Evolutionary conservation across 257 asterid genomes (phyloP), one percentile per base, ranked within the genome.

Genomic region (Solanum chiquidenum): DNA sequence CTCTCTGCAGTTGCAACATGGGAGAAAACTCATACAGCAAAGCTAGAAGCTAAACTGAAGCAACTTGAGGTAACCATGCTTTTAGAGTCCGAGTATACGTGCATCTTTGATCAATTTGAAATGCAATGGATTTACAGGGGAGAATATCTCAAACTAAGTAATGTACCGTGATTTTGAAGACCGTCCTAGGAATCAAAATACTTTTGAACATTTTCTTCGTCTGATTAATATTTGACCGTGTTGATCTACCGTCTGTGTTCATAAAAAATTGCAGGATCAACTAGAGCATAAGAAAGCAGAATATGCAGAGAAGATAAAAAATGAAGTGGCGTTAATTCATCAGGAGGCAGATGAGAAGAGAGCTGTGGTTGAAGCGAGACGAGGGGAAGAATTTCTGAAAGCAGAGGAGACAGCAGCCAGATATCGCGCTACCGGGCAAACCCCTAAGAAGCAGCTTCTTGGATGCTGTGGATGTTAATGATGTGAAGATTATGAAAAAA

Each of bases 11-110:
- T 95, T 72, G 18, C 83, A 3, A 83, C 96, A n/a, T 95, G 98
- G 98, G 98, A 95, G 74, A 95, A 94, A 91, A 92, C 90, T 89
- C 91, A 93, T 92, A 94, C 86, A 90, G 96, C 98, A 33, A 84
- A 93, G 85, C 87, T 94, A 49, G 98, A 95, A 89, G 92, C 94
- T 89, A 55, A 94, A 60, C 92, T 93, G 52, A 92, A 88, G 93
- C 94, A 90, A 88, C 86, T 91, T 13, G 98, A 94, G 98, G 98
- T 95, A 89, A 87, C 46, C 72, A 25, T 23, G 49, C 20, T 58
- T 35, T 58, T 35, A 31, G 25, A 4, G 34, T 25, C 18, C 5
- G 21, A 42, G 2, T 42, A 9, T n/a, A 35, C 16, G 3, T 25
- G 21, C 33, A 12, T 31, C 37, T 13, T 46, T 46, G 55, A 46